Conservation (phyloP, 331 rosid genomes). For the Quercus lobata region DNA sequence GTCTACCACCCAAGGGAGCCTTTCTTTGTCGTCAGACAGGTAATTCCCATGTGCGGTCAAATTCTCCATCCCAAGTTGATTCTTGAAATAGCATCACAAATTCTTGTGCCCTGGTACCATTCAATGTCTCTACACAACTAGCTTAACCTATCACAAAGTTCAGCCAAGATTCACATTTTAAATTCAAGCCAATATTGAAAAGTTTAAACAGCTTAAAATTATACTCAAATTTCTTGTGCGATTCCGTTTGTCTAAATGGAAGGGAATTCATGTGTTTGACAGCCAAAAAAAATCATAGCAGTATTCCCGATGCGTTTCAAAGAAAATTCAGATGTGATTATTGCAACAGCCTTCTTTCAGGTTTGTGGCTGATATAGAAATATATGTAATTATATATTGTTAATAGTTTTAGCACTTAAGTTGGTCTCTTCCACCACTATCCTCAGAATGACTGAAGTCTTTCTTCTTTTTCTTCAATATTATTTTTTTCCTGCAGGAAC, state of each 20-base stretch:
- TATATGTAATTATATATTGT: not conserved
- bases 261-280: constrained; percentile 19
- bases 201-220: not conserved
- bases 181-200: not conserved
- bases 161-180: not conserved
- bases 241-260: constrained; percentile 7
- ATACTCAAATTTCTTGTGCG: not conserved
- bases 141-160: not conserved
- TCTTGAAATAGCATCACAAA: not conserved
- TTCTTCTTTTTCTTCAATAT: constrained; percentile 6
- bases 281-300: constrained; percentile 75
- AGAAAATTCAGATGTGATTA: constrained; percentile 67
- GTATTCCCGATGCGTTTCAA: constrained; percentile 77
- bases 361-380: constrained; percentile 30
- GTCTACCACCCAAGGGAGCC: constrained; percentile 81
- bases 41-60: constrained; percentile 27
- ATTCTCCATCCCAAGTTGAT: not conserved
- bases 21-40: constrained; percentile 85
- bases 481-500: constrained; percentile 50
- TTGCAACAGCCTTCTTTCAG: constrained; percentile 90
- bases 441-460: not conserved
- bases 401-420: not conserved
- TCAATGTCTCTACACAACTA: not conserved
- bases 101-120: not conserved
- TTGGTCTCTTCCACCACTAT: not conserved